A percentile compares a stretch with the other conserved stretches of the same genome.
Conservation (phyloP, 2,329 filamentous ascomycete genomes). For the Mariannaea sp. region DNA sequence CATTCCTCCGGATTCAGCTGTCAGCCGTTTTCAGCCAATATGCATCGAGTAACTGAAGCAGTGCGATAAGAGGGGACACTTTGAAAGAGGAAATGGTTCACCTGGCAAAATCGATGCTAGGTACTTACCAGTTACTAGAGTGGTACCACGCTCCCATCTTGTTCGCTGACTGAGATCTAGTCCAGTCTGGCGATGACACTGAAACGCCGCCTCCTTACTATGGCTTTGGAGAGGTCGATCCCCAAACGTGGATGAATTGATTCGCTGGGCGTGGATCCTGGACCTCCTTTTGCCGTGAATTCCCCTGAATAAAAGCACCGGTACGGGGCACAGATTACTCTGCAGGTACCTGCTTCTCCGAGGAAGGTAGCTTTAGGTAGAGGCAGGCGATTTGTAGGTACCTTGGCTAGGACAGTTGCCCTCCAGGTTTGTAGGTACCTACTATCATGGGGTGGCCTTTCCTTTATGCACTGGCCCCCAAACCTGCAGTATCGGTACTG, state of each 20-base stretch:
- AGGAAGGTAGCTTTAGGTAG: conserved; percentile 25
- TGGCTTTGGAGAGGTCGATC: conserved; percentile 30
- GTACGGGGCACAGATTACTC: too few relatives aligned
- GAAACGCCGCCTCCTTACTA: conserved; percentile 27
- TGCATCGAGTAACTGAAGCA: neutral
- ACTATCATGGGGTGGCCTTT: too few relatives aligned
- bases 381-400: neutral
- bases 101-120: neutral
- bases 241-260: conserved; percentile 43
- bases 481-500: conserved; percentile 11
- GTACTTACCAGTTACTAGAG: neutral
- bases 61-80: neutral
- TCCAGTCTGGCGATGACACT: neutral
- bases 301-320: conserved; percentile 27
- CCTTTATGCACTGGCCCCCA: too few relatives aligned
- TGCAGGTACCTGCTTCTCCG: too few relatives aligned
- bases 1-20: conserved; percentile 10
- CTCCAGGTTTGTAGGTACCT: neutral
- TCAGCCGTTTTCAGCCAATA: neutral
- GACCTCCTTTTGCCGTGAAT: conserved; percentile 15
- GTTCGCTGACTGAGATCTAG: conserved; percentile 1
- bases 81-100: neutral
- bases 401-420: neutral
- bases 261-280: conserved; percentile 37
- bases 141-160: neutral